A percentile compares a stretch with the other conserved stretches of the same genome.
Conservation (phyloP, 768 basidiomycete genomes). For the Lactarius quietus region DNA sequence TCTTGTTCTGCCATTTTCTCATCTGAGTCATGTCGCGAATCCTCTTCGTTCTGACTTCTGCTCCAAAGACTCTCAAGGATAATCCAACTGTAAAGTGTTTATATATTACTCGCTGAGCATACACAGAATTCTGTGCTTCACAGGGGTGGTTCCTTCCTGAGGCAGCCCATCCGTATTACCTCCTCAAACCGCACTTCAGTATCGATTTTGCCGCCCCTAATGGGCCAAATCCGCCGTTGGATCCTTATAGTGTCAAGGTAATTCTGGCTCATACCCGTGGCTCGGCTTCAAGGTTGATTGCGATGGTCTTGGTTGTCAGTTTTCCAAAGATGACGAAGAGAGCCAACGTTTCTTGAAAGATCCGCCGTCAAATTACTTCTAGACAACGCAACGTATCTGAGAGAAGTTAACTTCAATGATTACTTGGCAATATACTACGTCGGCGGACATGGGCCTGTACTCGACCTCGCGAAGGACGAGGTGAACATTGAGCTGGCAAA, state of each 20-base stretch:
- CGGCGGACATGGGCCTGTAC: constrained; percentile 74
- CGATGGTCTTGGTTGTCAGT: constrained; percentile 31
- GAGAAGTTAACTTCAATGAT: constrained; percentile 53
- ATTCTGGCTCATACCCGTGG: constrained; percentile 7
- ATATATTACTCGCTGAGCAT: background rate
- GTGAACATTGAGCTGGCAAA: constrained; percentile 55
- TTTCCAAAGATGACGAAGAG: constrained; percentile 50
- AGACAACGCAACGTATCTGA: constrained; percentile 54
- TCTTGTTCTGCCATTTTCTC: no score
- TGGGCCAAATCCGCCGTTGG: constrained; percentile 67
- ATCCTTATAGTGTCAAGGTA: constrained; percentile 52
- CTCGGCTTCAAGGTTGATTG: background rate
- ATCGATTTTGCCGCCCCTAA: constrained; percentile 45
- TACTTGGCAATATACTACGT: constrained; percentile 77
- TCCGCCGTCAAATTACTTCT: constrained; percentile 47
- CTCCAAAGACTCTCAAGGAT: constrained; percentile 51
- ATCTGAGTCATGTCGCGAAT: constrained; percentile 34
- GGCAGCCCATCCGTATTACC: constrained; percentile 36
- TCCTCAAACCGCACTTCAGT: constrained; percentile 37
- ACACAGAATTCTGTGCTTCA: background rate
- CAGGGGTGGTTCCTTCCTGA: constrained; percentile 81
- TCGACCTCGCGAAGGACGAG: constrained; percentile 62
- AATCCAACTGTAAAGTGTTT: constrained; percentile 40
- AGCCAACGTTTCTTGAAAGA: constrained; percentile 58
- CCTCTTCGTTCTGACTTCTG: constrained; percentile 76